A percentile compares a stretch with the other conserved stretches of the same genome.
Conservation (phyloP, 371 early-diverging fungal genomes). For the Circinella minor region DNA sequence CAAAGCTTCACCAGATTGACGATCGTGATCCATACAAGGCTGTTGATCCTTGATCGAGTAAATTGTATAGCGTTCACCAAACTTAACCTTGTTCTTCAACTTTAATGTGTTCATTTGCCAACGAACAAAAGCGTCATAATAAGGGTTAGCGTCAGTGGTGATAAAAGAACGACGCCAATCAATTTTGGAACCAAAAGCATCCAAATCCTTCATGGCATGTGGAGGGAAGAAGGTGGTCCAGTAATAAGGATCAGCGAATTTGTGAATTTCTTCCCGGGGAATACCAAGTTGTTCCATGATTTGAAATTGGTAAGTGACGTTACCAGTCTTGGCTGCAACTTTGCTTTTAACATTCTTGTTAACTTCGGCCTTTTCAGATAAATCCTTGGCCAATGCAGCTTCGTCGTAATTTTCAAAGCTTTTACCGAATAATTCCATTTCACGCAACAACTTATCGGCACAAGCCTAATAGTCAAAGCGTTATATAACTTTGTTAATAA, state of each 20-base stretch:
- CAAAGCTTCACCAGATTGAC: constrained; percentile 97
- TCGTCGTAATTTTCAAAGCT: constrained; percentile 71
- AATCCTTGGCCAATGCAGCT: constrained; percentile 50
- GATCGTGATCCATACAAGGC: constrained; percentile 99
- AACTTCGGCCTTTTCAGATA: constrained; percentile 51
- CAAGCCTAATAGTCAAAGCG: too few relatives aligned
- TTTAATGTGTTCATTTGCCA: constrained; percentile 99
- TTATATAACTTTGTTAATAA: constrained; percentile 24
- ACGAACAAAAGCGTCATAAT: constrained; percentile 98
- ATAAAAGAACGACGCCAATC: constrained; percentile 99
- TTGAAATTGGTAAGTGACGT: constrained; percentile 92
- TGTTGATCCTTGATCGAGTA: constrained; percentile 98
- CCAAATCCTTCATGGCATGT: constrained; percentile 83
- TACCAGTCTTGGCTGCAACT: constrained; percentile 87
- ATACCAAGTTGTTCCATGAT: constrained; percentile 97
- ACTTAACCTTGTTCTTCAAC: constrained; percentile 86
- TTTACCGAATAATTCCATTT: constrained; percentile 93
- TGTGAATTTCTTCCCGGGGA: constrained; percentile 85
- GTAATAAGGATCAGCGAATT: constrained; percentile 95
- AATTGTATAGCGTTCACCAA: constrained; percentile 99
- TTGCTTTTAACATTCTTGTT: constrained; percentile 84
- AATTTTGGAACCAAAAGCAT: constrained; percentile 88
- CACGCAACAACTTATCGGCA: constrained; percentile 97
- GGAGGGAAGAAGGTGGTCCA: constrained; percentile 99
- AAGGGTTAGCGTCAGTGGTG: constrained; percentile 99